Base-by-base conservation (phyloP, 176 grass and related monocot genomes). In the Oryza punctata region DNA sequence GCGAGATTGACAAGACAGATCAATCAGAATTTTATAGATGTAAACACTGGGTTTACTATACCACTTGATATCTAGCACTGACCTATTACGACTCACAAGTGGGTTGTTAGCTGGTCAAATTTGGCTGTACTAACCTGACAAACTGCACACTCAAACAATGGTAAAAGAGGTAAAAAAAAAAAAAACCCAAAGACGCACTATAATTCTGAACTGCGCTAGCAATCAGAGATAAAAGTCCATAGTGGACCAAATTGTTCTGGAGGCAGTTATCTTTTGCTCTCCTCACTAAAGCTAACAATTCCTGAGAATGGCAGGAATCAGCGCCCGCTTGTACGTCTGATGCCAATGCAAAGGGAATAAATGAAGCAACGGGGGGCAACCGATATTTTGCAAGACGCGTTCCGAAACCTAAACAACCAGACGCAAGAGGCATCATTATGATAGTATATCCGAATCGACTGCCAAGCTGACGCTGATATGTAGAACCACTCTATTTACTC, bases 231-330 rank as follows among this genome's bases (percentile, higher is more conserved):
- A 47, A 50, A 45, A 7, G 61, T 49, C 7, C 45, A 24, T 49
- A n/a, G 26, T 14, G 45, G 52, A 11, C 19, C 24, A 45, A 15
- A 23, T 83, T 27, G 16, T 67, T 81, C 66, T 57, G 41, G 37
- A 12, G 23, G 9, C 14, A 85, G 77, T 77, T 28, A 85, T 72
- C 72, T 81, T 76, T 72, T 82, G 78, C 72, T 82, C 32, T 65
- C 61, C 43, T 12, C 24, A 35, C 32, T 65, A 45, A 37, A 77
- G 65, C 29, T 65, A 37, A 32, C 63, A 78, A 45, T 28, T 43
- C 0, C 16, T 12, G 72, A 71, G 9, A 15, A 41, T 9, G 44
- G 73, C 59, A 24, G 45, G 43, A 81, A 71, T 21, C 30, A 64
- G 38, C 28, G 73, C 43, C 80, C 63, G 54, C 38, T 74, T 24